These are phyloP conservation scores for Sporisorium exsertum DNA, from an alignment of 1,284 basidiomycete species.

Conservation along the genomic window DNA sequence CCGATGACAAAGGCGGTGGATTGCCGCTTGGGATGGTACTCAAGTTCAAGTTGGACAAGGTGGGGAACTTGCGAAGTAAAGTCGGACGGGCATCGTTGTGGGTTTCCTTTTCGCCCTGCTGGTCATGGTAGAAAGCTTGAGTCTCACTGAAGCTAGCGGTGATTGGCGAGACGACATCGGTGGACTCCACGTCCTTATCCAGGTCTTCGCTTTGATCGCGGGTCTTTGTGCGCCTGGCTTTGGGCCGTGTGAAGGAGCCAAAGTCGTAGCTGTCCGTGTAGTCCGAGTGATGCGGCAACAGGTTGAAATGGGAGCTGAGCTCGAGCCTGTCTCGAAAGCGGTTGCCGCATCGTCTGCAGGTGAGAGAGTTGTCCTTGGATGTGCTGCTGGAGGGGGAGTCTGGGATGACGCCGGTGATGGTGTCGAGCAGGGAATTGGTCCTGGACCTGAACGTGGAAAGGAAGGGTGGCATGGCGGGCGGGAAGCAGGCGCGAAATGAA, in stretches of 20 bases:
- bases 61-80: constrained; percentile 30
- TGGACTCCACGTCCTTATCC: neutral
- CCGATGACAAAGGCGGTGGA: neutral
- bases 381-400: constrained; percentile 24
- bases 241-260: constrained; percentile 30
- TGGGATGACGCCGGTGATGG: constrained; percentile 40
- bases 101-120: constrained; percentile 11
- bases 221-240: constrained; percentile 13
- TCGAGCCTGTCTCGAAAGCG: constrained; percentile 36
- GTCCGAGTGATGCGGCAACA: constrained; percentile 38
- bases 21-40: constrained; percentile 3
- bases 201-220: neutral
- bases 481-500: neutral
- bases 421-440: constrained; percentile 48
- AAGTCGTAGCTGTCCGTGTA: constrained; percentile 37
- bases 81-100: constrained; percentile 10
- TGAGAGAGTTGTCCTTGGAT: constrained; percentile 31
- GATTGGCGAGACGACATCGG: neutral
- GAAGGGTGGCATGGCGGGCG: constrained; percentile 26
- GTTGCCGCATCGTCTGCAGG: constrained; percentile 37
- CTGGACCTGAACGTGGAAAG: constrained; percentile 29
- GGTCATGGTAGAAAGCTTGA: constrained; percentile 16
- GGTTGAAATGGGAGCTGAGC: constrained; percentile 41
- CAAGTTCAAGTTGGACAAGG: constrained; percentile 20
- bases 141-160: constrained; percentile 28